A percentile compares a stretch with the other conserved stretches of the same genome.
Conservation (phyloP, 768 basidiomycete species). For the Suillus subalutaceus region DNA sequence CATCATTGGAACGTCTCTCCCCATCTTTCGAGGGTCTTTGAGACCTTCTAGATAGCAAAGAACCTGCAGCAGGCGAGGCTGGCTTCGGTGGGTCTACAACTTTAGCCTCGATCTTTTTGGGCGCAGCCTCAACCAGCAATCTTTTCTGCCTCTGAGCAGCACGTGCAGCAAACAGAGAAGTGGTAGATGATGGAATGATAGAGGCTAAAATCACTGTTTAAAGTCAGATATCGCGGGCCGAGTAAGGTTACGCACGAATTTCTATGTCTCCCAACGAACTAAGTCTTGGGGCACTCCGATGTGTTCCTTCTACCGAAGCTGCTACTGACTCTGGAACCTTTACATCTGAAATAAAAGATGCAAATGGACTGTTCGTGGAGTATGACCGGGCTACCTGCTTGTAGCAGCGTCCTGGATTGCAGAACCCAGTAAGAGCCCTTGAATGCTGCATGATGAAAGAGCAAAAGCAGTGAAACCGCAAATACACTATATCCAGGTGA, state of each 20-base stretch:
- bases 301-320: background rate
- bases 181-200: background rate
- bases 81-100: background rate
- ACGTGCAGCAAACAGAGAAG: constrained; percentile 12
- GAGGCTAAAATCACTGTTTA: background rate
- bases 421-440: constrained; percentile 8
- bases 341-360: constrained; percentile 11
- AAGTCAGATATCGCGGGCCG: background rate
- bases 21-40: background rate
- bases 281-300: constrained; percentile 15
- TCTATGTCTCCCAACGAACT: constrained; percentile 24
- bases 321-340: constrained; percentile 3
- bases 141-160: constrained; percentile 8
- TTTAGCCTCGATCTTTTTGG: background rate
- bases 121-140: background rate
- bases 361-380: constrained; percentile 5
- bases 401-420: background rate
- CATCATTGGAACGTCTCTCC: background rate
- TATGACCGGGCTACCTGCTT: background rate
- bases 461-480: background rate
- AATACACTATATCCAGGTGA: background rate
- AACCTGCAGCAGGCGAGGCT: background rate
- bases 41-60: background rate
- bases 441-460: constrained; percentile 11
- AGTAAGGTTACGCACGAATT: constrained; percentile 23